Conservation (phyloP, 306 rosid genomes). For the Quercus robur region DNA sequence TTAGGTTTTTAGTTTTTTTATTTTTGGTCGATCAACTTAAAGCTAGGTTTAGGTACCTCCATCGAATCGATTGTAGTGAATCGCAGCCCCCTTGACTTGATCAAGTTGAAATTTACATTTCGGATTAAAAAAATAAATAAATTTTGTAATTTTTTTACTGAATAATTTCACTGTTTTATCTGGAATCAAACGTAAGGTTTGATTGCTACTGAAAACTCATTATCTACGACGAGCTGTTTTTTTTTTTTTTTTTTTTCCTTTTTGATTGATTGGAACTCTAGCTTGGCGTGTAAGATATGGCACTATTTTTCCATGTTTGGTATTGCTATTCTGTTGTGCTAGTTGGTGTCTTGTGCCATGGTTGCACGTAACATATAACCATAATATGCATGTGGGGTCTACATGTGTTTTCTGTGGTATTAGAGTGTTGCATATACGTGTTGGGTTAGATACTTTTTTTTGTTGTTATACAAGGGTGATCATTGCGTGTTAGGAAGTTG, state of each 20-base stretch:
- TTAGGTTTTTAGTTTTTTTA: not conserved
- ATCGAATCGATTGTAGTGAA: not conserved
- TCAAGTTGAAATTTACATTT: not conserved
- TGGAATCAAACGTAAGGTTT: not conserved
- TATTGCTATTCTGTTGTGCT: not conserved
- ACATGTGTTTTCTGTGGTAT: no score
- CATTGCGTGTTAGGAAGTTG: not conserved
- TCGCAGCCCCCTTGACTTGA: not conserved
- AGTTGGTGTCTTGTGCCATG: no score
- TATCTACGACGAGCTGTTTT: not conserved
- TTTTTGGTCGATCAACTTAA: not conserved
- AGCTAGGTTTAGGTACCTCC: not conserved
- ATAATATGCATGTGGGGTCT: no score
- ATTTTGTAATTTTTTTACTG: no score
- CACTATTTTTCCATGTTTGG: not conserved
- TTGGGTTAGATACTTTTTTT: no score
- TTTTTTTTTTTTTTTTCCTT: not conserved
- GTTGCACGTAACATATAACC: no score
- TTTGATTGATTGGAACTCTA: not conserved
- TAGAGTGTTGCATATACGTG: no score
- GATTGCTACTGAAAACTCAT: not conserved
- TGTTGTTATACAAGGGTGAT: not conserved
- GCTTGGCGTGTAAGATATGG: not conserved
- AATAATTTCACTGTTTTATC: not conserved
- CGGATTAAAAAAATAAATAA: no score